Evolutionary conservation across 208 protist genomes (phyloP).

Genomic region (Vickermania spadyakhi): DNA sequence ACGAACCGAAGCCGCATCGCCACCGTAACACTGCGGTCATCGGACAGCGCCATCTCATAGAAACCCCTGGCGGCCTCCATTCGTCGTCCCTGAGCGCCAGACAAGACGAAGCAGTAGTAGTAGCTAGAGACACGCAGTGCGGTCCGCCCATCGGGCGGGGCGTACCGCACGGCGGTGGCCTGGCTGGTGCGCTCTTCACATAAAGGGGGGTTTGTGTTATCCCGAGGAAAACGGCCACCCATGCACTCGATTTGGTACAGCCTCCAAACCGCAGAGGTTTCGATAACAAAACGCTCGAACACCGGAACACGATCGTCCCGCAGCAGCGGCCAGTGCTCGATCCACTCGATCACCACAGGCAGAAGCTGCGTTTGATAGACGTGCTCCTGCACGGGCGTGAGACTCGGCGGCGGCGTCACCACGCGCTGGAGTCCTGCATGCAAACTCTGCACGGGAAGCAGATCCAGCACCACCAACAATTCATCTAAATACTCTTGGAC

Average conservation of each 20-base stretch:
- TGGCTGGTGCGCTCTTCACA: no score
- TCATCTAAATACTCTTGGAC: neutral
- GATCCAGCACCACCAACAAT: conserved; percentile 10
- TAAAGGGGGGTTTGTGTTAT: no score
- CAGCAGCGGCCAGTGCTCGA: conserved; percentile 49
- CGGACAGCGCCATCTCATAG: neutral
- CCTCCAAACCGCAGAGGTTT: no score
- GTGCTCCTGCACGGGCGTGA: neutral
- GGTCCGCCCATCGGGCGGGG: neutral
- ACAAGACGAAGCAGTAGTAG: no score
- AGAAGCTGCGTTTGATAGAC: conserved; percentile 12
- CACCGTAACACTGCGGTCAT: neutral
- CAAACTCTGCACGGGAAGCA: neutral
- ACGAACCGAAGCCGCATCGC: neutral
- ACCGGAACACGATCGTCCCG: conserved; percentile 39
- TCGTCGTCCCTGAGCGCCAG: neutral
- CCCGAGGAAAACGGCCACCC: no score
- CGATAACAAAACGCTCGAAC: conserved; percentile 17
- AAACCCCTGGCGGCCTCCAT: neutral
- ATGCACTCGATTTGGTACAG: no score
- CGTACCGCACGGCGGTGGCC: neutral
- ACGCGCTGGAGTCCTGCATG: conserved; percentile 5
- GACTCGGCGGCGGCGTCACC: conserved; percentile 5
- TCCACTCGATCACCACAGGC: conserved; percentile 53
- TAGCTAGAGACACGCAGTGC: neutral